Conservation (phyloP, 2,329 filamentous ascomycete species). For the Albophoma yamanashiensis region DNA sequence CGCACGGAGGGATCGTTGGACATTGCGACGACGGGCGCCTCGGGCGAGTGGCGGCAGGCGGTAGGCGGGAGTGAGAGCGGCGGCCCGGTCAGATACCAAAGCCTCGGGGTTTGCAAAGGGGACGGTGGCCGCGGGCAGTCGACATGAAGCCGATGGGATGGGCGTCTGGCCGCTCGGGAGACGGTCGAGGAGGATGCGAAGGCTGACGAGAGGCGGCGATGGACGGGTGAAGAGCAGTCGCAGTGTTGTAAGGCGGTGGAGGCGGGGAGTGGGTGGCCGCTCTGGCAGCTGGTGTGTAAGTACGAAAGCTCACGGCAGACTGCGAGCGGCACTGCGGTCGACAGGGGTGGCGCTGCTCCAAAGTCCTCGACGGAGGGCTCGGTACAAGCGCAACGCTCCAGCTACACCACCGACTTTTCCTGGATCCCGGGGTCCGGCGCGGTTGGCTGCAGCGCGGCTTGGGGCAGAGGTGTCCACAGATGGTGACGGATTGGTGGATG, state of each 20-base stretch:
- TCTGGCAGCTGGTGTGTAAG: not conserved
- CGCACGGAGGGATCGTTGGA: slow-evolving; percentile 49
- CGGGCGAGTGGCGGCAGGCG: not conserved
- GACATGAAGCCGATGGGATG: slow-evolving; percentile 18
- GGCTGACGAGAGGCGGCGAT: not conserved
- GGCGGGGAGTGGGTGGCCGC: not conserved
- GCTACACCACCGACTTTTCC: not conserved
- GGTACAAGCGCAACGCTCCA: not conserved
- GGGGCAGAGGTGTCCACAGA: not conserved
- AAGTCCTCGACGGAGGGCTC: not conserved
- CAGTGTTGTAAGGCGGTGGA: not conserved
- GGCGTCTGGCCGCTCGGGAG: not conserved
- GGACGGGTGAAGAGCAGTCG: not conserved
- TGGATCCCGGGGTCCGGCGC: not conserved
- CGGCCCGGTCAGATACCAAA: not conserved
- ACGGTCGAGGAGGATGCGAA: slow-evolving; percentile 4
- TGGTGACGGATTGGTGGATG: not conserved
- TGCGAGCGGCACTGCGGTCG: not conserved
- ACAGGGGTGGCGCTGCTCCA: not conserved
- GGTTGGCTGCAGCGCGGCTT: not conserved
- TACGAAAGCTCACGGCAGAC: not conserved
- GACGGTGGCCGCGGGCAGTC: slow-evolving; percentile 4
- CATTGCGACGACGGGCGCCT: slow-evolving; percentile 31
- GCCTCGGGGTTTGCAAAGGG: not conserved
- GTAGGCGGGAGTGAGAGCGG: not conserved